Percentiles rank a stretch among this genome's conserved stretches.
Evolutionary conservation across 495 filamentous ascomycete genomes (phyloP).

Genomic region (Neurospora terricola): DNA sequence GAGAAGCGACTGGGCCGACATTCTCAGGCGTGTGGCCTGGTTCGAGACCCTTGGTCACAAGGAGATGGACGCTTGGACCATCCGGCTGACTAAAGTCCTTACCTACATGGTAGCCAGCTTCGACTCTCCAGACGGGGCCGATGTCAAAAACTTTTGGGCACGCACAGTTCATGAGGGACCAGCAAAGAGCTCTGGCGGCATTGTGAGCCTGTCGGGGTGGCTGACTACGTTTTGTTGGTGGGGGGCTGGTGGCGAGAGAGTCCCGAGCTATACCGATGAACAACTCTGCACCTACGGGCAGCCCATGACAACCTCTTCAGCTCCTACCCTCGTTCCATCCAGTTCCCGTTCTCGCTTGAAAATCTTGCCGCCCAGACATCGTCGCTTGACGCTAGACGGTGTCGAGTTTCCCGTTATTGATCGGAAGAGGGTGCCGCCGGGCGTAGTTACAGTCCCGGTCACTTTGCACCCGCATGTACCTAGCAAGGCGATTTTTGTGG

Average conservation of each 20-base stretch:
- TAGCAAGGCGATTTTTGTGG: background rate
- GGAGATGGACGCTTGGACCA: slow-evolving; percentile 22
- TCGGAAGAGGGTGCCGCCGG: background rate
- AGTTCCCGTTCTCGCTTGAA: no score
- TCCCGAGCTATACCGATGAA: background rate
- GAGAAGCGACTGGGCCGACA: slow-evolving; percentile 24
- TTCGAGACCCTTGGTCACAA: slow-evolving; percentile 16
- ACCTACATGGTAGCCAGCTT: slow-evolving; percentile 25
- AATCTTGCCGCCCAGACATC: background rate
- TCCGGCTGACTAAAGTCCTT: slow-evolving; percentile 25
- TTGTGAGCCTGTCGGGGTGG: background rate
- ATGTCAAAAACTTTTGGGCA: slow-evolving; percentile 32
- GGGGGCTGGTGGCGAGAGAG: background rate
- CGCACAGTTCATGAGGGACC: background rate
- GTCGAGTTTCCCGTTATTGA: background rate
- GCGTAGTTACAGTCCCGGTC: background rate
- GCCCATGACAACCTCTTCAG: no score
- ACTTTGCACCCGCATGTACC: background rate
- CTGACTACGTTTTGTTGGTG: background rate
- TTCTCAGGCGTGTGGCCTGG: slow-evolving; percentile 15
- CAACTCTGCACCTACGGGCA: no score
- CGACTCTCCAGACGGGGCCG: slow-evolving; percentile 22
- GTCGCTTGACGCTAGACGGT: background rate
- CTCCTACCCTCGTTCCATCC: no score
- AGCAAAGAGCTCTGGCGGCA: background rate